Conservation (phyloP, 768 basidiomycete genomes). For the Rhizopogon roseolus region DNA sequence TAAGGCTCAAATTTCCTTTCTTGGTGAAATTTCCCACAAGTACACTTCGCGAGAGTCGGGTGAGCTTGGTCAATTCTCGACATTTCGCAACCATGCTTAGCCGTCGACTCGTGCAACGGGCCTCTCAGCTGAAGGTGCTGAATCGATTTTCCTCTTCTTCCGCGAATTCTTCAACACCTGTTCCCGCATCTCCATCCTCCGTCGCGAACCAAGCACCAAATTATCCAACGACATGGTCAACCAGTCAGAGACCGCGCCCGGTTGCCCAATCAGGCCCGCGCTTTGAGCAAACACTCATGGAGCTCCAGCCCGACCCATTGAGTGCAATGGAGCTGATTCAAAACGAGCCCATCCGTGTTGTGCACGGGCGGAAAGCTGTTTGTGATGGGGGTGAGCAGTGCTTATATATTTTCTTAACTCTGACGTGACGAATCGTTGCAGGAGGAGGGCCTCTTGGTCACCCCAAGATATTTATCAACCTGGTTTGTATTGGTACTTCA, state of each 20-base stretch:
- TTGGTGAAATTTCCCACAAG: background rate
- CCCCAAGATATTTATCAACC: constrained; percentile 94
- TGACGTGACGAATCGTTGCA: constrained; percentile 26
- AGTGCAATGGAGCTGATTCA: constrained; percentile 89
- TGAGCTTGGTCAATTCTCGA: background rate
- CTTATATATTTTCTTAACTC: constrained; percentile 1
- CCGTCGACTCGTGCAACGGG: constrained; percentile 19
- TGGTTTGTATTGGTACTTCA: constrained; percentile 48
- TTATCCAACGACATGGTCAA: constrained; percentile 78
- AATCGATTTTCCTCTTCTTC: constrained; percentile 20
- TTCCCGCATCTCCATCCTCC: constrained; percentile 19
- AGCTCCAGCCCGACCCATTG: constrained; percentile 82
- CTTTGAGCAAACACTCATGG: constrained; percentile 89
- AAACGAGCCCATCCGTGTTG: constrained; percentile 79
- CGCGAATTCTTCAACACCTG: constrained; percentile 7
- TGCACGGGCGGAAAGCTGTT: constrained; percentile 77
- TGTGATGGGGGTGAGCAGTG: constrained; percentile 88
- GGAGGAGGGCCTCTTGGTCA: constrained; percentile 95
- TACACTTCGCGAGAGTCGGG: background rate
- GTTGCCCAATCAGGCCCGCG: constrained; percentile 59
- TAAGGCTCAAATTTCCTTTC: constrained; percentile 10
- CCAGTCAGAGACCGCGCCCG: constrained; percentile 71
- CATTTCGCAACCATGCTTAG: constrained; percentile 17
- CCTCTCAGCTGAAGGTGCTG: constrained; percentile 9
- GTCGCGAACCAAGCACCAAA: constrained; percentile 77